Conservation (phyloP, 1,284 basidiomycete species). For the Amylostereum areolatum region DNA sequence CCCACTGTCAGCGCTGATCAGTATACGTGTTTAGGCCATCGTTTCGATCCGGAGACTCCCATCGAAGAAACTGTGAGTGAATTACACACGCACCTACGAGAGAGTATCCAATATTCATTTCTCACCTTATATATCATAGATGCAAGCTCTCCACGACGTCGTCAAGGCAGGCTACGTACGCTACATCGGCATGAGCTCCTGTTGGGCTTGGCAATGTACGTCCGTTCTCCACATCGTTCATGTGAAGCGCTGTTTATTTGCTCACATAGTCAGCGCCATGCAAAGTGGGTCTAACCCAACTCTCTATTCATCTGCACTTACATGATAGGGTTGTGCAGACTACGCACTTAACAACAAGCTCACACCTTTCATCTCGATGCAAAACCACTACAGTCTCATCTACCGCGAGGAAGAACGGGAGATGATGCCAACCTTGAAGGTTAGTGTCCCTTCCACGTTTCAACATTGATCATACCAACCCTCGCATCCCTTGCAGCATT, state of each 20-base stretch:
- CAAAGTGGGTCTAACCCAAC: no score
- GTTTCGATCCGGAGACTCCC: constrained; percentile 48
- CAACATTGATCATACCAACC: neutral
- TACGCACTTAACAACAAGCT: neutral
- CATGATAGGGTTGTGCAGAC: no score
- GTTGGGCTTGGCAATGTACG: constrained; percentile 22
- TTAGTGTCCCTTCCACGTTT: neutral
- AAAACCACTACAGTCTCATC: constrained; percentile 8
- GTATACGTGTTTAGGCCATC: constrained; percentile 33
- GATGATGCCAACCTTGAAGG: constrained; percentile 39
- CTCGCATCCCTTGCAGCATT: constrained; percentile 6
- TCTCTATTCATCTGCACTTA: neutral
- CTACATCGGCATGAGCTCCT: constrained; percentile 35
- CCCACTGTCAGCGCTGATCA: neutral
- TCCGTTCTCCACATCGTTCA: neutral
- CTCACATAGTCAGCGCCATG: no score
- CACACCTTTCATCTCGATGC: neutral
- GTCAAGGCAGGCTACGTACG: constrained; percentile 33
- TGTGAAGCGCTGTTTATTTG: neutral
- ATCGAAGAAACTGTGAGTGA: constrained; percentile 30
- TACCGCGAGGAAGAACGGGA: constrained; percentile 48
- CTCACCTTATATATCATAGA: no score
- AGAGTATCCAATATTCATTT: no score
- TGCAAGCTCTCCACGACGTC: constrained; percentile 36
- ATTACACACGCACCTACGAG: no score